A percentile compares a stretch with the other conserved stretches of the same genome.
Conservation (phyloP, 768 basidiomycete species). For the Phlegmacium glaucopus region DNA sequence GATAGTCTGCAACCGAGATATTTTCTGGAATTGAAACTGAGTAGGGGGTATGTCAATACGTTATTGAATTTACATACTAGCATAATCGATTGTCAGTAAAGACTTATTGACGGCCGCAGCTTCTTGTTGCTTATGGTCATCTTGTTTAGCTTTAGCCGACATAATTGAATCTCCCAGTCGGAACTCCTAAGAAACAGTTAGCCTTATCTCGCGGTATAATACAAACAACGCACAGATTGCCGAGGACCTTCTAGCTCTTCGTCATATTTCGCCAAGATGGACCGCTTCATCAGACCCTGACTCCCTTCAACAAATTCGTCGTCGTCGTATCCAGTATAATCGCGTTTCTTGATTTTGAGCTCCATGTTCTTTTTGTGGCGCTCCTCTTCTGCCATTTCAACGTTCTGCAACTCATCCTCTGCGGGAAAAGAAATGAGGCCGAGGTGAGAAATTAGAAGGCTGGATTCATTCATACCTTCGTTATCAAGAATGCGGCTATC, state of each 20-base stretch:
- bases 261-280: constrained; percentile 90
- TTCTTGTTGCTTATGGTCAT: constrained; percentile 46
- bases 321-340: constrained; percentile 96
- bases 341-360: constrained; percentile 81
- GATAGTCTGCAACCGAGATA: constrained; percentile 79
- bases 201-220: constrained; percentile 1
- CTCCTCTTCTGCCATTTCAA: constrained; percentile 91
- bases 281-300: constrained; percentile 69
- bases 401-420: constrained; percentile 98
- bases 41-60: not conserved
- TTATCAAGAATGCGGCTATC: constrained; percentile 93
- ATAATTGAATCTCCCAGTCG: constrained; percentile 66
- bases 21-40: constrained; percentile 58
- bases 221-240: constrained; percentile 50
- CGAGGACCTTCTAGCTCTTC: constrained; percentile 77
- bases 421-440: constrained; percentile 4
- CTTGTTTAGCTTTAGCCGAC: constrained; percentile 36
- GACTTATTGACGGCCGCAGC: constrained; percentile 75
- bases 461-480: constrained; percentile 57
- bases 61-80: constrained; percentile 54
- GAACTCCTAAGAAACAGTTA: constrained; percentile 61
- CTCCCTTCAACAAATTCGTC: constrained; percentile 82
- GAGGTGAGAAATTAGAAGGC: not conserved
- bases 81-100: constrained; percentile 82
- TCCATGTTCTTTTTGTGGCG: constrained; percentile 75